Evolutionary conservation across 768 basidiomycete genomes (phyloP).

Genomic region (button mushroom (Agaricus bisporus)): DNA sequence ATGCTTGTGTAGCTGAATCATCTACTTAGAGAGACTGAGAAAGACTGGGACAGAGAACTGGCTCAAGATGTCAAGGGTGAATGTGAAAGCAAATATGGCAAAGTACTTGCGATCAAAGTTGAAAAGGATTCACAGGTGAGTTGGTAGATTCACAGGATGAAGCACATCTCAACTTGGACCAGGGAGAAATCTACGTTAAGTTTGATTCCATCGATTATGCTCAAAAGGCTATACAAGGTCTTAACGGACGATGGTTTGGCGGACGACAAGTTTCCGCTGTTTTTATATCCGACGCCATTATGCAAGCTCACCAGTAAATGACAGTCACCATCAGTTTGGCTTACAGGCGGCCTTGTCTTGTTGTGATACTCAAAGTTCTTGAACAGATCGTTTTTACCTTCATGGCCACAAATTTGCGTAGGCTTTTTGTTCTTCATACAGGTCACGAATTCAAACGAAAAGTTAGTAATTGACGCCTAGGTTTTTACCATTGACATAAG

Average conservation of each 20-base stretch:
- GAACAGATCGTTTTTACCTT: slow-evolving; percentile 19
- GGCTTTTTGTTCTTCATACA: slow-evolving; percentile 24
- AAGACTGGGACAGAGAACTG: slow-evolving; percentile 95
- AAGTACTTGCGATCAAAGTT: slow-evolving; percentile 82
- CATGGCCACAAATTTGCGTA: slow-evolving; percentile 22
- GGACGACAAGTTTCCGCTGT: slow-evolving; percentile 82
- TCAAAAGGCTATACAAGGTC: slow-evolving; percentile 77
- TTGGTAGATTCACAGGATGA: neutral
- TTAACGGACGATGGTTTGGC: slow-evolving; percentile 97
- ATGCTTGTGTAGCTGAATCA: neutral
- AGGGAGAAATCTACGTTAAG: slow-evolving; percentile 98
- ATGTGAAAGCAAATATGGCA: slow-evolving; percentile 87
- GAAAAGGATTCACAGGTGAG: slow-evolving; percentile 88
- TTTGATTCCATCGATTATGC: slow-evolving; percentile 77
- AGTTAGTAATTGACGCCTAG: slow-evolving; percentile 23
- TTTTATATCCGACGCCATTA: slow-evolving; percentile 91
- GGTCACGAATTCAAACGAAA: slow-evolving; percentile 19
- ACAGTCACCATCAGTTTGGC: slow-evolving; percentile 2
- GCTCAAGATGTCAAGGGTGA: slow-evolving; percentile 95
- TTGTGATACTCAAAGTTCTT: slow-evolving; percentile 27
- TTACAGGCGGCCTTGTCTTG: neutral
- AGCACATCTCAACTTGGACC: slow-evolving; percentile 10
- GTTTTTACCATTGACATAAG: slow-evolving; percentile 29
- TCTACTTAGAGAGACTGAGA: slow-evolving; percentile 76
- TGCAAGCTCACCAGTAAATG: slow-evolving; percentile 79